Evolutionary conservation across 2,329 filamentous ascomycete species (phyloP).

Genomic region (Trichoderma oligosporum): DNA sequence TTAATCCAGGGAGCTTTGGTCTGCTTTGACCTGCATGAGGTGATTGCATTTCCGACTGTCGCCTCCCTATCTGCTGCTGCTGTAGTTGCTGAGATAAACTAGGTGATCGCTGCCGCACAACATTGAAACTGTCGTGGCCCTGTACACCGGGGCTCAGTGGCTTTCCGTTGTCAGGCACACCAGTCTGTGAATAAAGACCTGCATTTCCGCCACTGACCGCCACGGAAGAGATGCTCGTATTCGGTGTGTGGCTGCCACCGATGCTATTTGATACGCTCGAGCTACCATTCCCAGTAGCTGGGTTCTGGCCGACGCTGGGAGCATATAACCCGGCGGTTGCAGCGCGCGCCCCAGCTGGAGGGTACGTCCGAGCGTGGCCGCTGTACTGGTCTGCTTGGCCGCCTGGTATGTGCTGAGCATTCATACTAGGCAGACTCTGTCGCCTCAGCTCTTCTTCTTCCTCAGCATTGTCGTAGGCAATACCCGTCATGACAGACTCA

Average conservation of each 20-base stretch:
- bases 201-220: slow-evolving; percentile 45
- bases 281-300: slow-evolving; percentile 49
- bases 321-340: slow-evolving; percentile 57
- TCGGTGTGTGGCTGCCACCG: slow-evolving; percentile 43
- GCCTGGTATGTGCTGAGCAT: slow-evolving; percentile 63
- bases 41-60: slow-evolving; percentile 52
- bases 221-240: slow-evolving; percentile 48
- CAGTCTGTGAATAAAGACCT: slow-evolving; percentile 66
- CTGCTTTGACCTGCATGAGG: slow-evolving; percentile 46
- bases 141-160: slow-evolving; percentile 66
- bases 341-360: slow-evolving; percentile 57
- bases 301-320: slow-evolving; percentile 55
- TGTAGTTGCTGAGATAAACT: slow-evolving; percentile 63
- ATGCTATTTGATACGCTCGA: slow-evolving; percentile 46
- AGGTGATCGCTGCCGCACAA: slow-evolving; percentile 60
- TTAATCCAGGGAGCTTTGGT: slow-evolving; percentile 37
- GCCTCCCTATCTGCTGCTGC: slow-evolving; percentile 56
- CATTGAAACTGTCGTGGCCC: slow-evolving; percentile 49
- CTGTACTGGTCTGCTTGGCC: slow-evolving; percentile 46
- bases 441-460: slow-evolving; percentile 61
- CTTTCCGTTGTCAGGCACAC: slow-evolving; percentile 83
- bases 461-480: slow-evolving; percentile 54
- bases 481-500: slow-evolving; percentile 54
- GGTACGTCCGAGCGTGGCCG: slow-evolving; percentile 73
- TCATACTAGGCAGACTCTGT: slow-evolving; percentile 70